phyloP scores from a whole-genome alignment of 2,329 filamentous ascomycete genomes.

The Sporothrix luriei region DNA sequence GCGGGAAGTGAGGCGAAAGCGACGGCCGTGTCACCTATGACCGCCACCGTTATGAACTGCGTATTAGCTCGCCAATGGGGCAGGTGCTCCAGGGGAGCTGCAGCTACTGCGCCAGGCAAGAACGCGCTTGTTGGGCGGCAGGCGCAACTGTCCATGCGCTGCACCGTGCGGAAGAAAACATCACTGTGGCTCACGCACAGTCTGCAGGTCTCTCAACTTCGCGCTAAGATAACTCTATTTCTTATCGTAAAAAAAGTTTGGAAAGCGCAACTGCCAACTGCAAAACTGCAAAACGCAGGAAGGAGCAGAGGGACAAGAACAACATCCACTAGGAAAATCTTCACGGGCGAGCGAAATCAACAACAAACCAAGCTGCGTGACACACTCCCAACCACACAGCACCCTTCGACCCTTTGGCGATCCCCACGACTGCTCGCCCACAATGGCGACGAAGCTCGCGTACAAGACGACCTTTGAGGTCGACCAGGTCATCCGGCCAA shows the following conservation, averaged over 20 bases:
- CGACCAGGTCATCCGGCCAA: conserved; percentile 80
- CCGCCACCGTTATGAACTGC: not conserved
- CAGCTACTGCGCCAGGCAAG: not conserved
- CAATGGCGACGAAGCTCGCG: conserved; percentile 63
- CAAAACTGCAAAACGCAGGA: conserved; percentile 29
- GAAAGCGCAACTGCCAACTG: not conserved
- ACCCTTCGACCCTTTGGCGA: not conserved
- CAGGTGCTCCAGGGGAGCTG: conserved; percentile 17
- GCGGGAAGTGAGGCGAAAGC: conserved; percentile 18
- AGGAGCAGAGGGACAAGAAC: conserved; percentile 5
- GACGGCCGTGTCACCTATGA: not conserved
- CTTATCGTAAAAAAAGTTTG: conserved; percentile 40
- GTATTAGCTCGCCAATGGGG: not conserved
- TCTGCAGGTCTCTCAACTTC: too few species aligned
- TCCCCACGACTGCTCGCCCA: conserved; percentile 30
- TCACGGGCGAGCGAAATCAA: not conserved
- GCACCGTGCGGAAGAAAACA: not conserved
- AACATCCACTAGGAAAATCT: conserved; percentile 1
- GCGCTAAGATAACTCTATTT: conserved; percentile 48
- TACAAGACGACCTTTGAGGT: conserved; percentile 89
- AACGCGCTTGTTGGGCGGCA: not conserved
- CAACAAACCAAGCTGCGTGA: not conserved
- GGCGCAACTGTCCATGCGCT: not conserved
- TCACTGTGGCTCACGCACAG: conserved; percentile 22
- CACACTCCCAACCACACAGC: not conserved